Conservation (phyloP, 1,284 basidiomycete species). For the Puccinia coronata region DNA sequence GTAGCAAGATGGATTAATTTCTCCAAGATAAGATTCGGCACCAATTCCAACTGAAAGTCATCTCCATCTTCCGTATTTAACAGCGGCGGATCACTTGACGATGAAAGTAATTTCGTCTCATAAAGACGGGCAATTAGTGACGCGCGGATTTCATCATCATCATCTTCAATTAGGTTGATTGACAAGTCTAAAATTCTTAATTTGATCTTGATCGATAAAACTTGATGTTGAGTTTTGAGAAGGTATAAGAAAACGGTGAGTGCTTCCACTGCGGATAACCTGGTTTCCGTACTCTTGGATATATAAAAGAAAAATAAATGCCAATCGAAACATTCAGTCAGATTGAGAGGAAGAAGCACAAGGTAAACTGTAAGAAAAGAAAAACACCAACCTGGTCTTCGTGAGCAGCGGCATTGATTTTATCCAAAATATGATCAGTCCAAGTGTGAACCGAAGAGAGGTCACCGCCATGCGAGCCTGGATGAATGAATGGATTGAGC, state of each 20-base stretch:
- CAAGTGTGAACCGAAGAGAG: neutral
- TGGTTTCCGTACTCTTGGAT: conserved; percentile 37
- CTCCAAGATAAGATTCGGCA: conserved; percentile 24
- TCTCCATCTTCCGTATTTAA: neutral
- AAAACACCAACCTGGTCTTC: conserved; percentile 44
- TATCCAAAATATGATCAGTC: conserved; percentile 9
- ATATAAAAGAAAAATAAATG: neutral
- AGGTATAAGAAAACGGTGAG: conserved; percentile 4
- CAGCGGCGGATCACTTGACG: neutral
- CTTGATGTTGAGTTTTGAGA: neutral
- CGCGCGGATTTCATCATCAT: conserved; percentile 41
- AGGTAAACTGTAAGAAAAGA: neutral
- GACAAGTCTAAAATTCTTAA: conserved; percentile 27
- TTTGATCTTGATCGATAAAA: neutral
- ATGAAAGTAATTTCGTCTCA: neutral
- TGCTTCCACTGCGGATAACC: conserved; percentile 35
- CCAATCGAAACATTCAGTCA: neutral
- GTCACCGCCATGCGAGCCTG: neutral
- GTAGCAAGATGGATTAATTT: conserved; percentile 17
- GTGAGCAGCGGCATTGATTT: conserved; percentile 7
- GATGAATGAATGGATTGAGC: neutral
- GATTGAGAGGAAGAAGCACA: neutral
- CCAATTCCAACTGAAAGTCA: conserved; percentile 12
- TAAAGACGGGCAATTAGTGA: conserved; percentile 9
- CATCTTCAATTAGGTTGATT: conserved; percentile 40